Evolutionary conservation across 1,284 basidiomycete species (phyloP), one percentile per base, ranked within the genome.

Genomic region (Violaceomyces palustris): DNA sequence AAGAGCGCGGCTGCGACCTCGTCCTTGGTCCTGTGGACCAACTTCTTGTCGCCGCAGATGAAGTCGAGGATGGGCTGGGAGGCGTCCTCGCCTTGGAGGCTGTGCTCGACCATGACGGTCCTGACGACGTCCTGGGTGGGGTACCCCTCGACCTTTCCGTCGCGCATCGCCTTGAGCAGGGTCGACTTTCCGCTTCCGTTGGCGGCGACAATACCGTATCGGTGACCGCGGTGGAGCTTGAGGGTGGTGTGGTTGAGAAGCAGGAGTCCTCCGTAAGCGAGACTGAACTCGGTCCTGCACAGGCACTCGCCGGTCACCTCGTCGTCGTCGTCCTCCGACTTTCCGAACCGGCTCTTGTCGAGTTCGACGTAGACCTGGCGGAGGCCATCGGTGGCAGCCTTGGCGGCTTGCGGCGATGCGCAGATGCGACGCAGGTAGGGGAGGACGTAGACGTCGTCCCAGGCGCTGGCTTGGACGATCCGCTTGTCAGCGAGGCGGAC

Each of bases 111-210:
- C 91, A 96, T 94, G 61, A 93, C 81, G 61, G 86, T 87, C 35
- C 86, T 82, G 30, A 96, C 78, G 74, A 90, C 79, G 62, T 86
- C 84, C 69, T 84, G 87, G 10, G 87, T 80, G n/a, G 91, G 91
- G 77, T 93, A 96, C 69, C 91, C 91, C 75, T 96, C 91, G 32
- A 77, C 90, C 77, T 94, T 94, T 45, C 87, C 86, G 68, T 93
- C 90, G 35, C 87, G 82, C 66, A 98, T 83, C 65, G 94, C 92
- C 69, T 93, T 88, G 83, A 98, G 86, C 43, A 98, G 80, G 1
- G 94, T 98, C 34, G 87, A 89, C 78, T 98, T 98, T 61, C 93
- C 93, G 49, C 87, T 87, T 62, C 93, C 93, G 76, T 98, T 98
- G 26, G 87, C 82, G 31, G 91, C 93, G 37, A 94, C 85, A 63